A percentile compares a stretch with the other conserved stretches of the same genome.
Conservation (phyloP, 805 yeast species). For the Kluyveromyces aestuarii region DNA sequence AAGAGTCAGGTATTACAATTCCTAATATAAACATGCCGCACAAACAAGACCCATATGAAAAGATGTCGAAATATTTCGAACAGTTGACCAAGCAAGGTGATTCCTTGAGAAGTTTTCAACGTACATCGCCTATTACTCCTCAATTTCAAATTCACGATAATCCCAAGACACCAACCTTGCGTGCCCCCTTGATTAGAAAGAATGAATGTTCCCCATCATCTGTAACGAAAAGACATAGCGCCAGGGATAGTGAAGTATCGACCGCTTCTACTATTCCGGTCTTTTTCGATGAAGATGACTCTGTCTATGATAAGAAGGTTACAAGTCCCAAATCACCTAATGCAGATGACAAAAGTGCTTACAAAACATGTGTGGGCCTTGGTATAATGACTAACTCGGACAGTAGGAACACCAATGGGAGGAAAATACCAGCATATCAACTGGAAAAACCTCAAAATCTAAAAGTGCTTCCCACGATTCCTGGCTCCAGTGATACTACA, state of each 20-base stretch:
- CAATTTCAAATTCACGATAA: constrained; percentile 4
- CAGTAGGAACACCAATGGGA: neutral
- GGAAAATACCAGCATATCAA: neutral
- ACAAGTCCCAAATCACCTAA: neutral
- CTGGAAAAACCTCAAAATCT: constrained; percentile 12
- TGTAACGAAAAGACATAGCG: constrained; percentile 11
- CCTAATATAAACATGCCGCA: neutral
- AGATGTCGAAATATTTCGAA: constrained; percentile 6
- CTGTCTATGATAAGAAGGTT: neutral
- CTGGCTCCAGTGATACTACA: constrained; percentile 23
- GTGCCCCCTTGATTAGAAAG: neutral
- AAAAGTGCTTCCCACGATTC: constrained; percentile 20
- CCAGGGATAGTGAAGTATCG: constrained; percentile 21
- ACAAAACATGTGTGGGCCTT: neutral
- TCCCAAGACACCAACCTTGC: neutral
- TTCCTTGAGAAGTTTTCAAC: neutral
- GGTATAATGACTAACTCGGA: neutral
- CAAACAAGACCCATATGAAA: constrained; percentile 1
- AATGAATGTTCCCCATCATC: constrained; percentile 6
- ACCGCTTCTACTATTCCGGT: constrained; percentile 27
- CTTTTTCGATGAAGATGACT: constrained; percentile 15
- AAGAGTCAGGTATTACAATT: neutral
- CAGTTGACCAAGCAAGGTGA: neutral
- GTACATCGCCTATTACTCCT: constrained; percentile 7
- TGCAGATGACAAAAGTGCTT: neutral